Evolutionary conservation across 768 basidiomycete genomes (phyloP), one percentile per base, ranked within the genome.

Genomic region (Scleroderma citrinum): DNA sequence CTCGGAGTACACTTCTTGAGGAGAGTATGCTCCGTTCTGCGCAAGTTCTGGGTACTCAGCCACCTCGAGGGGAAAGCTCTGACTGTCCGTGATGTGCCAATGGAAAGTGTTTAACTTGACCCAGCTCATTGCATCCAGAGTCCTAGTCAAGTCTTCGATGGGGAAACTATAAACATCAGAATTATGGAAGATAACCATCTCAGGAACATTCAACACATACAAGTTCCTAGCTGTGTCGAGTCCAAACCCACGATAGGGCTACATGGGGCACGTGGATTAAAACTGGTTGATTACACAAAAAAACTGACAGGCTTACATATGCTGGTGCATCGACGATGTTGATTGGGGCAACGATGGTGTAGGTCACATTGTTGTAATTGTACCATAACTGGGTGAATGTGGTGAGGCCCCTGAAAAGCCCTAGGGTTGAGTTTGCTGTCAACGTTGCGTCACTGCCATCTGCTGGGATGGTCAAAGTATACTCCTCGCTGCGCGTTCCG

Each of bases 71-170:
- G 91, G 89, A 71, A 87, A 93, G 32, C 80, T 82, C 58, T 92
- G 88, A 47, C 81, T 80, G 65, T 93, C 91, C 31, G 81, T 81
- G 49, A 89, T 72, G 59, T 92, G 91, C 90, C 89, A 92, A 55
- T 92, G 87, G 57, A 92, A 77, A 2, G 78, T 80, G 63, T 83
- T 90, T 46, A 68, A 69, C 71, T 82, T 82, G 52, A 73, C 73
- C 67, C 72, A 72, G 12, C 70, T 69, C 76, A 81, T 78, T 13
- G 75, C 72, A 35, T 80, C 74, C 19, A 82, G 54, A 1, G 76
- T 77, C 39, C 76, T 66, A 2, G 63, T 40, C 48, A 77, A 59
- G 30, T 73, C 68, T 3, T 46, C 16, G 3, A 71, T 62, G 1
- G 76, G 69, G 52, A 68, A 72, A 51, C 72, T 74, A 48, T 2